phyloP scores from a whole-genome alignment of 768 basidiomycete genomes.

The Phanerodontia chrysosporium region DNA sequence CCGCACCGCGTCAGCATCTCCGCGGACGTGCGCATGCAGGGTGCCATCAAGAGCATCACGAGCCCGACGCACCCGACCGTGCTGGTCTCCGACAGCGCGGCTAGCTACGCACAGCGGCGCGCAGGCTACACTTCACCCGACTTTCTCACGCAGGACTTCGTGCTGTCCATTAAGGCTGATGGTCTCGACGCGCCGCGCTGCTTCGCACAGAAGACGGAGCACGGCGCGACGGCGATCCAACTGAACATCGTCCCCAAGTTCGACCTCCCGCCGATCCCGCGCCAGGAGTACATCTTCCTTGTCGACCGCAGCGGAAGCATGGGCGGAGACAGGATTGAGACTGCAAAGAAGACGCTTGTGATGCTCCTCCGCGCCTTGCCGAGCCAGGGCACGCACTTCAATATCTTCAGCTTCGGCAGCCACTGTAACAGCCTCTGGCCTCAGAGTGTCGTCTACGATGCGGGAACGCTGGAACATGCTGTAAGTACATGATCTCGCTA shows the following conservation, averaged over 20 bases:
- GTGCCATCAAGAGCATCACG: conserved; percentile 33
- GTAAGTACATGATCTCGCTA: conserved; percentile 25
- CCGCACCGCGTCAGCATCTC: conserved; percentile 37
- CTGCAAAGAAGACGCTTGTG: conserved; percentile 42
- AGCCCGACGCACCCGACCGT: conserved; percentile 44
- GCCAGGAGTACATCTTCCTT: conserved; percentile 58
- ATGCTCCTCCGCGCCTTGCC: conserved; percentile 51
- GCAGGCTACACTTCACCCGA: conserved; percentile 35
- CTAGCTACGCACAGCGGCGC: conserved; percentile 34
- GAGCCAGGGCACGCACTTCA: conserved; percentile 39
- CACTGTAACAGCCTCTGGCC: conserved; percentile 30
- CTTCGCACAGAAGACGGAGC: conserved; percentile 42
- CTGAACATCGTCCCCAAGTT: conserved; percentile 53
- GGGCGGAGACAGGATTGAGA: conserved; percentile 34
- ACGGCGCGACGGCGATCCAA: conserved; percentile 36
- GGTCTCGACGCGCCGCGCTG: conserved; percentile 52
- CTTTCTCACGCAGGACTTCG: conserved; percentile 47
- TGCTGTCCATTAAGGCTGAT: conserved; percentile 44
- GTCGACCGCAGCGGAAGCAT: conserved; percentile 60
- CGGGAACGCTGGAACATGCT: conserved; percentile 29
- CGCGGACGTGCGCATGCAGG: conserved; percentile 47
- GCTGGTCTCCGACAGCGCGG: conserved; percentile 29
- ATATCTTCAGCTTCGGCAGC: conserved; percentile 53
- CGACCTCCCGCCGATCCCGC: conserved; percentile 33
- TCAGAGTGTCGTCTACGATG: conserved; percentile 29